Evolutionary conservation across 257 asterid genomes (phyloP), one percentile per base, ranked within the genome.

Genomic region (Henckelia pumila): DNA sequence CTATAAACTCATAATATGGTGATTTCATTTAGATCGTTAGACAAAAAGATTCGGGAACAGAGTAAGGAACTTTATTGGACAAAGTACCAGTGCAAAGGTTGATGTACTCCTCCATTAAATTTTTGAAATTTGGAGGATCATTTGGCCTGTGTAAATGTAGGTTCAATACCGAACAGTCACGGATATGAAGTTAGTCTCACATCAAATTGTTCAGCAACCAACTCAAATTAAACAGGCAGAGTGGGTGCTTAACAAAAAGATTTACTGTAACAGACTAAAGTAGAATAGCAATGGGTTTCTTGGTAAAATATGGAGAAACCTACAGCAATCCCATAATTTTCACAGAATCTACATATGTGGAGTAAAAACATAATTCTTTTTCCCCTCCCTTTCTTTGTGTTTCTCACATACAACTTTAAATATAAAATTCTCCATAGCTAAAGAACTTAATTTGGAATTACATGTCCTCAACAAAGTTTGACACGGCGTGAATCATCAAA

Each of bases 31-130:
- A 1, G 28, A 63, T 29, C 24, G 53, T 56, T 21, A 8, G 61
- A 14, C 28, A 14, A 56, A 19, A 58, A 52, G 11, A 37, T 21
- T 59, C 52, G 17, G 16, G 59, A 29, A 16, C 32, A 62, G 59
- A 62, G 62, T 35, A 25, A 8, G 5, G 22, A 66, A 58, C 44
- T 65, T 58, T 29, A 56, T 57, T 16, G 23, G 6, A 25, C 16
- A 64, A 47, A 67, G 73, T 52, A 93, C 99, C 97, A 79, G 95
- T 85, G 81, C 97, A 93, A 61, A 73, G 91, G 63, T 72, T 44
- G 78, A 93, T 61, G 75, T 93, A 93, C 76, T 84, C 89, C 77
- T 88, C 95, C 91, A 86, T 85, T 68, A 85, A 53, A 20, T 44
- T 70, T 52, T 80, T 77, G 73, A 86, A 90, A 64, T 72, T 78